phyloP scores from a whole-genome alignment of 352 stramenopile genomes.

The Globisporangium nagaii region DNA sequence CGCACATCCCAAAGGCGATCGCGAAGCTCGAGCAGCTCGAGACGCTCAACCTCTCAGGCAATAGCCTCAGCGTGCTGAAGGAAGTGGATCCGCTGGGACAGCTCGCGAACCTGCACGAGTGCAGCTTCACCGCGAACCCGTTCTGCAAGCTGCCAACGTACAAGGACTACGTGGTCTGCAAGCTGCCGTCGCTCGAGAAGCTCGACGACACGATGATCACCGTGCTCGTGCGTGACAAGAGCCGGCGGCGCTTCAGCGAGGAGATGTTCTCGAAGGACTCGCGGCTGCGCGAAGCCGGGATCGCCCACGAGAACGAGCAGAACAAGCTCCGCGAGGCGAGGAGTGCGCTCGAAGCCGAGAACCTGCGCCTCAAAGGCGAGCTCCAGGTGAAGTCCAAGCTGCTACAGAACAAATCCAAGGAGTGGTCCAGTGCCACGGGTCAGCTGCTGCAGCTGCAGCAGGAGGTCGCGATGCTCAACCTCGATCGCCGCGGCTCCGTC shows the following conservation, averaged over 20 bases:
- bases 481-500: conserved; percentile 28
- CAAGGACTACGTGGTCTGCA: conserved; percentile 66
- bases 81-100: conserved; percentile 57
- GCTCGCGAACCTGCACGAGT: conserved; percentile 59
- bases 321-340: conserved; percentile 47
- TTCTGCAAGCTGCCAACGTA: conserved; percentile 76
- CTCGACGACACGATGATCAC: conserved; percentile 55
- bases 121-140: conserved; percentile 58
- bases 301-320: conserved; percentile 47
- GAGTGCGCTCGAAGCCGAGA: conserved; percentile 64
- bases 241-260: conserved; percentile 53
- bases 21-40: conserved; percentile 41
- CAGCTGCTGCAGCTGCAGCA: conserved; percentile 75
- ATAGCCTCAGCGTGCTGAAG: conserved; percentile 63
- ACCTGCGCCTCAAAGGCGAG: conserved; percentile 63
- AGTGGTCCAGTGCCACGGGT: conserved; percentile 73
- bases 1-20: conserved; percentile 60
- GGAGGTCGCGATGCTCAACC: conserved; percentile 77
- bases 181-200: conserved; percentile 49
- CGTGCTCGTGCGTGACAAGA: conserved; percentile 39
- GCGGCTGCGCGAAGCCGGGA: conserved; percentile 34
- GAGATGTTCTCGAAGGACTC: conserved; percentile 52
- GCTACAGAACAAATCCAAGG: conserved; percentile 77
- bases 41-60: conserved; percentile 60
- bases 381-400: conserved; percentile 79